Conservation (phyloP, 495 filamentous ascomycete genomes). For the Neurospora intermedia region DNA sequence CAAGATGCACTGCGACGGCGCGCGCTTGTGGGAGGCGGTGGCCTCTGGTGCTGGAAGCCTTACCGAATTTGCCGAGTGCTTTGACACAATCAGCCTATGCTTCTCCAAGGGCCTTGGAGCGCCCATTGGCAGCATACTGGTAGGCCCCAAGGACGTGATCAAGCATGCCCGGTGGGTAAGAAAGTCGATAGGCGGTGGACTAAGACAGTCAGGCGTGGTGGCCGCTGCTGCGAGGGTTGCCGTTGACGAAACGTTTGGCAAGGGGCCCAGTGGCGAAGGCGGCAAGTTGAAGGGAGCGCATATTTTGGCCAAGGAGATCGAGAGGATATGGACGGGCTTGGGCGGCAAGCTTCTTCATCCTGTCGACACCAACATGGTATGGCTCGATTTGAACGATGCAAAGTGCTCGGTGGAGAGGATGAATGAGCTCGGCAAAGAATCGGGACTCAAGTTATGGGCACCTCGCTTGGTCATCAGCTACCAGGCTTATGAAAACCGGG, state of each 20-base stretch:
- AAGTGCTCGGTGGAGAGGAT: constrained; percentile 35
- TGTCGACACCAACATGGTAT: constrained; percentile 90
- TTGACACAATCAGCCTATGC: constrained; percentile 75
- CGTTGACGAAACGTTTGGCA: constrained; percentile 60
- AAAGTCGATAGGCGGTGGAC: constrained; percentile 76
- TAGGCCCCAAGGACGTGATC: constrained; percentile 55
- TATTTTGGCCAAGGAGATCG: constrained; percentile 52
- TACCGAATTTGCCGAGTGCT: constrained; percentile 54
- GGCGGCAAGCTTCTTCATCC: constrained; percentile 50
- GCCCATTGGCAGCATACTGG: constrained; percentile 71
- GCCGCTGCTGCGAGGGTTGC: constrained; percentile 49
- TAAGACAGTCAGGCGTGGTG: constrained; percentile 57
- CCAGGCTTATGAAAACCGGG: constrained; percentile 41
- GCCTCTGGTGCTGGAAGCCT: constrained; percentile 50
- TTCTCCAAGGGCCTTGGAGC: constrained; percentile 88
- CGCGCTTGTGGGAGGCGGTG: constrained; percentile 71
- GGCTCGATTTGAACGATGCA: constrained; percentile 60
- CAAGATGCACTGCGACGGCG: constrained; percentile 75
- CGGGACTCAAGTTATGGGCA: constrained; percentile 42
- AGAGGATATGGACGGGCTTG: constrained; percentile 48
- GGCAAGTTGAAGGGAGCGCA: constrained; percentile 57
- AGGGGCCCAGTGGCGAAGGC: constrained; percentile 45
- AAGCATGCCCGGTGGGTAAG: constrained; percentile 67
- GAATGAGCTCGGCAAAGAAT: constrained; percentile 36
- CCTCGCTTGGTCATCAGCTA: constrained; percentile 54